Base-by-base conservation (phyloP, 1,139 yeast genomes). In the Hyphopichia buzzinii region DNA sequence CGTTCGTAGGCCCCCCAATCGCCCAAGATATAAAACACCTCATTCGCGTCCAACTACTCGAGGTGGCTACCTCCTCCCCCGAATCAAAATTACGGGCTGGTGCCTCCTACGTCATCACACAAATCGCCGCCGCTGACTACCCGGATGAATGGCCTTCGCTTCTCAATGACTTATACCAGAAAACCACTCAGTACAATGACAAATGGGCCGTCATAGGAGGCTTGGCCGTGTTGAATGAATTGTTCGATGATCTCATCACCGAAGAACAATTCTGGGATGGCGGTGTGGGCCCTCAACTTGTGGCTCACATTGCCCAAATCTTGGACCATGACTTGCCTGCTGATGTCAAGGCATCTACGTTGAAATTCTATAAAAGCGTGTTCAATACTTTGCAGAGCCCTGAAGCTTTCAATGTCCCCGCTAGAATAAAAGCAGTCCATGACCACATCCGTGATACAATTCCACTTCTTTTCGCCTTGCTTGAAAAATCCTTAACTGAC, bases 111-210 rank as follows among this genome's bases (percentile, higher is more conserved):
- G 82, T 87, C 11, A 76, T 88, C 17, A 85, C 86, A 2, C 95
- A 85, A 49, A 85, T 92, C 17, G 90, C 96, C 1, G 84, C 87
- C 1, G 85, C 83, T 1, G 98, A 92, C 52, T 90, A 79, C 53
- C 98, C 98, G 0, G 97, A 92, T 50, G 95, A 88, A 53, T 92
- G 97, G 97, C 96, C 97, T 0, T 73, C 71, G 22, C 65, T 92
- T 32, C 55, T 90, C 39, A 61, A 64, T 15, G 52, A 59, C 11
- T 54, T 85, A 33, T 77, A 78, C 50, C 49, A 56, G 14, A 61
- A 67, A 34, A 61, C 77, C 4, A 51, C 56, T 7, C 41, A 55
- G 11, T 54, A 61, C 25, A 55, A 62, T 21, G 44, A 62, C 47
- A 67, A 40, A 42, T 43, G 37, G 48, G 62, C 57, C 35, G 52